Evolutionary conservation across 2,329 filamentous ascomycete species (phyloP), one percentile per base, ranked within the genome.

Genomic region (Chalaropsis thielavioides): DNA sequence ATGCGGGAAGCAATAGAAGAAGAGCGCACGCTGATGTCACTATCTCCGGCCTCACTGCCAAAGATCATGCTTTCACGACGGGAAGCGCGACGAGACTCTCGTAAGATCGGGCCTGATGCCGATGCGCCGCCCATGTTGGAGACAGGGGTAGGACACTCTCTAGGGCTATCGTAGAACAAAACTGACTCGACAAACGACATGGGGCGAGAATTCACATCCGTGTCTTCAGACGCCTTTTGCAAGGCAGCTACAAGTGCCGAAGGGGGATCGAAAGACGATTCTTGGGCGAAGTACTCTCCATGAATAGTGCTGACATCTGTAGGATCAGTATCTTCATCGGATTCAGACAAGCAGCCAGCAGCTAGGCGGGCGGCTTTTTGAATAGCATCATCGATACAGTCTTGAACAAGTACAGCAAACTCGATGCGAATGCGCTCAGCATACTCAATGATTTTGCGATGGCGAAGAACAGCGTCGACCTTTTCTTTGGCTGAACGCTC

Each of bases 371-470:
- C 89, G 63, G 94, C 92, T 75, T 97, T 96, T 69, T 83, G 84
- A 75, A 97, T 82, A 8, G 94, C 94, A 68, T 90, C 91, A 67
- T 95, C 87, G 63, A 99, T 96, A 73, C 94, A 99, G 70, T 96
- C 90, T 71, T 97, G 90, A 1, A 99, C 92, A 66, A 96, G 80
- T 31, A 95, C 83, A 35, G 92, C 88, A 71, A 96, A 95, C 71
- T 99, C 94, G 59, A 96, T 83, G 3, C 95, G 89, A 68, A 99
- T 96, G 40, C 95, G 86, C 75, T 99, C 94, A 0, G 92, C 87
- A 73, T 99, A 99, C 73, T 99, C 94, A 40, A 99, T 86, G 62
- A 97, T 95, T 70, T 88, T 87, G 62, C 92, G 87, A 74, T 97
- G 90, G 41, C 94, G 88, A 69, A 95, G 85, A 6, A 97, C 89